Evolutionary conservation across 1,139 yeast genomes (phyloP), one percentile per base, ranked within the genome.

Genomic region (Candida dubliniensis): DNA sequence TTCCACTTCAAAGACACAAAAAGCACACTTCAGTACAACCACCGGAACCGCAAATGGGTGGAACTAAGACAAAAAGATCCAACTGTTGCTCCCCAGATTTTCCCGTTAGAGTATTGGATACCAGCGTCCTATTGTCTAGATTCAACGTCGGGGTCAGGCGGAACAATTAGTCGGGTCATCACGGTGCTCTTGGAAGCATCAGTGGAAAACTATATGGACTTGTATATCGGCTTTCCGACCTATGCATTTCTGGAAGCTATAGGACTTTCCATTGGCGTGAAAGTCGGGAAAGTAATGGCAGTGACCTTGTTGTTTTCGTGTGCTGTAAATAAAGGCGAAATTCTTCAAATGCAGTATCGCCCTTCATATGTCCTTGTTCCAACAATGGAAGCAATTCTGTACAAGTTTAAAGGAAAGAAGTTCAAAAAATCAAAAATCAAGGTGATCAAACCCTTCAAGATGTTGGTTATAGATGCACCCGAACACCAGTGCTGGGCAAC

Each of bases 401-500:
- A 41, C 30, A 47, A 48, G 26, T 34, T 45, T 13, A 33, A 41
- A 7, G 46, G 42, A 10, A 45, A 43, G n/a, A 40, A 26, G 24
- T 43, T 50, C 26, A 39, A 31, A 12, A 34, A 43, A 15, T 32
- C 30, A 14, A 38, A 38, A 23, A 32, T 39, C 2, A 36, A 36
- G 18, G 26, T 25, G 5, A 44, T 49, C 12, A 43, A 38, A 14
- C 44, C 46, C 8, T 50, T 50, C 32, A 47, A 45, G 31, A 46
- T 49, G 46, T 40, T 50, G n/a, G 42, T 45, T 24, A 24, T 44
- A 12, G 54, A 48, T 11, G 36, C 50, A 8, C 51, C 54, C 2
- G 49, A 49, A 15, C 51, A 50, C 43, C 48, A 47, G 14, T 50
- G 54, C 36, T 45, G 51, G 47, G 44, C 42, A 25, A 38, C 47